A percentile compares a stretch with the other conserved stretches of the same genome.
phyloP scores from a whole-genome alignment of 169 alveolate species.

The Cystoisospora suis region DNA sequence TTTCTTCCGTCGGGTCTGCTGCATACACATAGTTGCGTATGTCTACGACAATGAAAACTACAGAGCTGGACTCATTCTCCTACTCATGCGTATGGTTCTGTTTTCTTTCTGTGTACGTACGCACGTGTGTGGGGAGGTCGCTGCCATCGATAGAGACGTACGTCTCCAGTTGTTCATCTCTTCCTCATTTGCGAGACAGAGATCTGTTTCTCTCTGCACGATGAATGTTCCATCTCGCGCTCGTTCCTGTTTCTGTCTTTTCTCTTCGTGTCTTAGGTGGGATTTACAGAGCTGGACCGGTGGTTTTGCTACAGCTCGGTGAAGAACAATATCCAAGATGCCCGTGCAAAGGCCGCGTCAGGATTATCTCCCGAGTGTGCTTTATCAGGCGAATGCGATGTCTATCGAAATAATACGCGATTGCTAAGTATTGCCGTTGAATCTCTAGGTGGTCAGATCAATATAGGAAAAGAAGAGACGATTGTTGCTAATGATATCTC shows the following conservation, averaged over 20 bases:
- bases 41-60: no score
- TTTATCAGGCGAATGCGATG: constrained; percentile 51
- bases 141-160: no score
- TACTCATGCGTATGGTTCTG: no score
- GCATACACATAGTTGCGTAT: no score
- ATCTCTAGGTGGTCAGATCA: constrained; percentile 1
- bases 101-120: no score
- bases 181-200: no score
- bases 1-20: no score
- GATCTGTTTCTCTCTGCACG: no score
- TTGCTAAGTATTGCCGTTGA: constrained; percentile 40
- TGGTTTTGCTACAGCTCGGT: constrained; percentile 69
- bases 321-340: constrained; percentile 68
- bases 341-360: constrained; percentile 40
- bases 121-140: no score
- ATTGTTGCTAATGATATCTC: background rate
- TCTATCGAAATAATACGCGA: constrained; percentile 38
- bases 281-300: constrained; percentile 67
- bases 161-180: no score
- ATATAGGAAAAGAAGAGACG: constrained; percentile 6
- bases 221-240: background rate
- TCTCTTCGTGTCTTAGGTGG: constrained; percentile 44
- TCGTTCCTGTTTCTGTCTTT: background rate
- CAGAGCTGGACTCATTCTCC: no score
- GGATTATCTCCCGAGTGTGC: constrained; percentile 63